Evolutionary conservation across 139 green algal species (phyloP).

Genomic region (Pleodorina starrii): DNA sequence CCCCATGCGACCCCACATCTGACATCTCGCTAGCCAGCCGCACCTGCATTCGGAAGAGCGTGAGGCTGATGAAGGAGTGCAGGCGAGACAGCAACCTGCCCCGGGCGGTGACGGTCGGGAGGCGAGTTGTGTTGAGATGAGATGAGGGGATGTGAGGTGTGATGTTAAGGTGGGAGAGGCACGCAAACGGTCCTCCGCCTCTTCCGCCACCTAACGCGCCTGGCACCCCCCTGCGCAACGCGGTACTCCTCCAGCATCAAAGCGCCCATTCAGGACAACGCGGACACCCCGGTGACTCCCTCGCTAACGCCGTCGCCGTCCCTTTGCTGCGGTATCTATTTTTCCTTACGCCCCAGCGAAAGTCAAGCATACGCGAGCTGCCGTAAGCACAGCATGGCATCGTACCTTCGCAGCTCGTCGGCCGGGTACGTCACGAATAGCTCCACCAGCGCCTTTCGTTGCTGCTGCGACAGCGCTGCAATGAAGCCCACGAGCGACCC

Average conservation of each 20-base stretch:
- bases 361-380: too few species aligned
- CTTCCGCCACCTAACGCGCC: not conserved
- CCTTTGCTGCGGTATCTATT: too few species aligned
- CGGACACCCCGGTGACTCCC: too few species aligned
- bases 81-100: conserved; percentile 55
- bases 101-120: too few species aligned
- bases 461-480: not conserved
- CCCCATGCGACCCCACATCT: too few species aligned
- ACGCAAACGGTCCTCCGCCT: not conserved
- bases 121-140: too few species aligned
- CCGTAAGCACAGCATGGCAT: too few species aligned
- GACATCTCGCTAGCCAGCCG: not conserved
- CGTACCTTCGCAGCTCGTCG: conserved; percentile 53
- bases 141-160: too few species aligned
- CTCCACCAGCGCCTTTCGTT: conserved; percentile 40
- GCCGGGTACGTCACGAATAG: conserved; percentile 45
- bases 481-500: conserved; percentile 21
- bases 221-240: not conserved
- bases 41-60: conserved; percentile 66
- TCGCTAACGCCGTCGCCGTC: too few species aligned
- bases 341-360: too few species aligned
- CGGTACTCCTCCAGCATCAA: not conserved
- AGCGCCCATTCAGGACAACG: not conserved
- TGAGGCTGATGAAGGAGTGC: conserved; percentile 80
- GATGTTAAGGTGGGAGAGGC: not conserved